phyloP scores from a whole-genome alignment of 352 stramenopile species.

The Phytophthora agathidicida region DNA sequence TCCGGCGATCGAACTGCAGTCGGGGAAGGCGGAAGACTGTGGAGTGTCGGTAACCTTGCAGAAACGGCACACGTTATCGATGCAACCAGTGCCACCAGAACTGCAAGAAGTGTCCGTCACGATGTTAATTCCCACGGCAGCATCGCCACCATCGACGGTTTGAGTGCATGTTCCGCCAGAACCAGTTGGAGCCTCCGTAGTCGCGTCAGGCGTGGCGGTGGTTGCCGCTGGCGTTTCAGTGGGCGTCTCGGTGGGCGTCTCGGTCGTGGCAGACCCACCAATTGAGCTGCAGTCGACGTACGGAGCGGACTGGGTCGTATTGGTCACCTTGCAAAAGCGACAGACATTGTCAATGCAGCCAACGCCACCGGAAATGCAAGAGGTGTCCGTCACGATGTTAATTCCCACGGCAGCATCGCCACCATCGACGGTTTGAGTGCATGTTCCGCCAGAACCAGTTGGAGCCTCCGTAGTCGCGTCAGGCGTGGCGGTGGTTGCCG shows the following conservation, averaged over 20 bases:
- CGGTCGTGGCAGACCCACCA: neutral
- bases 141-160: constrained; percentile 30
- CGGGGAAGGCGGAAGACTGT: constrained; percentile 27
- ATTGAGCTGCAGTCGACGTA: constrained; percentile 29
- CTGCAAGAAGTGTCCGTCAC: constrained; percentile 39
- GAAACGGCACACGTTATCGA: constrained; percentile 52
- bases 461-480: constrained; percentile 7
- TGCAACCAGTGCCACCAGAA: constrained; percentile 42
- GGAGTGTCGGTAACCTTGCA: constrained; percentile 36
- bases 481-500: neutral
- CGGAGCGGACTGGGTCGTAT: constrained; percentile 26
- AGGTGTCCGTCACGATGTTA: constrained; percentile 38
- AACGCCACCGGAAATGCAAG: constrained; percentile 35
- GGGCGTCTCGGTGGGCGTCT: neutral
- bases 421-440: constrained; percentile 13
- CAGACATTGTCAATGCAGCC: constrained; percentile 51
- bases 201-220: constrained; percentile 1
- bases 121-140: constrained; percentile 43
- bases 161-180: constrained; percentile 14
- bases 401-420: constrained; percentile 45
- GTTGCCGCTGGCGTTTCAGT: neutral
- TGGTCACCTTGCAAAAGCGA: constrained; percentile 46
- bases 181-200: constrained; percentile 6
- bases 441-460: neutral
- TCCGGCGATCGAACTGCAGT: constrained; percentile 21